Evolutionary conservation across 352 stramenopile genomes (phyloP), one percentile per base, ranked within the genome.

Genomic region (Globisporangium acanthophoron): DNA sequence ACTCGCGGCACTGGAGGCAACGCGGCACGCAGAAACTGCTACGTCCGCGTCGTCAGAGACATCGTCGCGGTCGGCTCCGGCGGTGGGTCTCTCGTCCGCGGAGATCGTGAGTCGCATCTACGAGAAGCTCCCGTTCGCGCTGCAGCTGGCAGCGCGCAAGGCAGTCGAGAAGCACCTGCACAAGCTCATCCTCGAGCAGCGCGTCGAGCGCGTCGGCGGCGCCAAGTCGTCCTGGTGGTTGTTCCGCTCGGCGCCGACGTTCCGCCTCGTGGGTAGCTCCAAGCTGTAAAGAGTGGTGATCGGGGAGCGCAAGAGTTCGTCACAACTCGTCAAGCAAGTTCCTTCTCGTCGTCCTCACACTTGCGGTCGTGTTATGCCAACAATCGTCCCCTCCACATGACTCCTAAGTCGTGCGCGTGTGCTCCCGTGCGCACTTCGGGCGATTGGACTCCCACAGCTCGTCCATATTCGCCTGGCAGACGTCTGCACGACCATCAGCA

Each of bases 131-230:
- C 72, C 79, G 39, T 86, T 72, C 39, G 35, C 80, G 9, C 58
- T 91, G 31, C 71, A 73, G 29, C 53, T 86, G 12, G 76, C 77
- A 2, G 81, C 81, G 3, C 66, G 45, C 21, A 82, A 84, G 47
- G 70, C 75, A 5, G 68, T 88, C 24, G 69, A 80, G 15, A 87
- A 83, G 52, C 79, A 92, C 49, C 24, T 92, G 52, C 56, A 78
- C 37, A 92, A 92, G 62, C 66, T 92, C 13, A 16, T 82, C 8
- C 54, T 65, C 1, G 81, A 91, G 41, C 48, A 62, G 7, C 75
- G 74, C 27, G 69, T 62, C 37, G 37, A 47, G 21, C 51, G 51
- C 13, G 39, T 56, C 6, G 33, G 24, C 12, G 31, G 1, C 3
- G 6, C 35, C 3, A 12, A 18, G 6, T 9, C 49, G 7, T 29